A percentile compares a stretch with the other conserved stretches of the same genome.
phyloP scores from a whole-genome alignment of 768 basidiomycete genomes.

The Mycena venus region DNA sequence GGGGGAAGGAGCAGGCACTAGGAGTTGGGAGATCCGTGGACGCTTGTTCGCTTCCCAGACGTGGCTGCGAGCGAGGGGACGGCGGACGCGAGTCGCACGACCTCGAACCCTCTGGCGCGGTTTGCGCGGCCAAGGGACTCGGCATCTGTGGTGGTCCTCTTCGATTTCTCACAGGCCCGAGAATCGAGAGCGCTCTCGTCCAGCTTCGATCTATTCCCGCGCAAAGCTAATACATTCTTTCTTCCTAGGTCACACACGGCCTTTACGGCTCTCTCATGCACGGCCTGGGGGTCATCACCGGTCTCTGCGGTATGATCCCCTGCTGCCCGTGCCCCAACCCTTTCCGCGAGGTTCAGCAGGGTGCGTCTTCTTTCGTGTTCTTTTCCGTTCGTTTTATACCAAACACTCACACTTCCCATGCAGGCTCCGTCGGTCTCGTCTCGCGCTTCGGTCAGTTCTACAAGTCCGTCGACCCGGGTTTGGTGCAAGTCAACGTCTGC shows the following conservation, averaged over 20 bases:
- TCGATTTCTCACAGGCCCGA: too few relatives aligned
- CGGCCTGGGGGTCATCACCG: slow-evolving; percentile 74
- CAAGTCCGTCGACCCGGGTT: slow-evolving; percentile 94
- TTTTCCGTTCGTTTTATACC: background rate
- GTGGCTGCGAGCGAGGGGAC: too few relatives aligned
- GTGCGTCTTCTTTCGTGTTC: slow-evolving; percentile 48
- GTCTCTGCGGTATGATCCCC: slow-evolving; percentile 81
- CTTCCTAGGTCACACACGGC: slow-evolving; percentile 80
- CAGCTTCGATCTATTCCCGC: background rate
- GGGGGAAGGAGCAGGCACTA: too few relatives aligned
- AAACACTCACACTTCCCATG: slow-evolving; percentile 5
- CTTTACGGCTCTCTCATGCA: slow-evolving; percentile 88
- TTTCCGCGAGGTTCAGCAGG: slow-evolving; percentile 90
- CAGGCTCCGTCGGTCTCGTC: slow-evolving; percentile 92
- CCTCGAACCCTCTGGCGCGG: too few relatives aligned
- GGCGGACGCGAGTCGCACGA: too few relatives aligned
- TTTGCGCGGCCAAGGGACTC: too few relatives aligned
- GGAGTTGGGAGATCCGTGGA: too few relatives aligned
- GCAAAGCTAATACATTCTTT: background rate
- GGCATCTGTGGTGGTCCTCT: too few relatives aligned
- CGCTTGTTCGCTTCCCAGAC: too few relatives aligned
- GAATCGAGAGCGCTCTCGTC: background rate
- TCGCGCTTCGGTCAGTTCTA: slow-evolving; percentile 97
- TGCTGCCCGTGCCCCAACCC: slow-evolving; percentile 91
- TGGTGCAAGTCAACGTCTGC: slow-evolving; percentile 95